Percentiles rank a stretch among this genome's conserved stretches.
These are phyloP conservation scores for Ceratobasidium sp. DNA, from an alignment of 1,284 basidiomycete species.

Conservation along the genomic window DNA sequence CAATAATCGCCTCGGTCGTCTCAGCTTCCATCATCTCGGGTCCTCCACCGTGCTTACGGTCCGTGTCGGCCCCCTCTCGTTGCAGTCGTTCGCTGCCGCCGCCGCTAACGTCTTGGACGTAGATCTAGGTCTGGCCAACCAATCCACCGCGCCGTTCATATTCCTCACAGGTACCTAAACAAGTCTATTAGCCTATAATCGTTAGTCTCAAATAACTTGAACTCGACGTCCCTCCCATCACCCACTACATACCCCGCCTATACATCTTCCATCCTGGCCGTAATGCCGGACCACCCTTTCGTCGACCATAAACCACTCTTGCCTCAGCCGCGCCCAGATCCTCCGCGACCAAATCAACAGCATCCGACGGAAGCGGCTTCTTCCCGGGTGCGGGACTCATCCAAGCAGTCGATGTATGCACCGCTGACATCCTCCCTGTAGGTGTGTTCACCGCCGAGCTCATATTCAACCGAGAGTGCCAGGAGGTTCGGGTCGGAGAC, in stretches of 20 bases:
- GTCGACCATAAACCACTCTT: slow-evolving; percentile 65
- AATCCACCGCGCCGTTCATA: slow-evolving; percentile 50
- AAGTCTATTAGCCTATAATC: too few relatives aligned
- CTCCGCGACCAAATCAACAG: slow-evolving; percentile 83
- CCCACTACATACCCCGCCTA: slow-evolving; percentile 66
- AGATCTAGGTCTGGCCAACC: slow-evolving; percentile 52
- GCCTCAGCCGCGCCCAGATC: slow-evolving; percentile 68
- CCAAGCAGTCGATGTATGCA: slow-evolving; percentile 11
- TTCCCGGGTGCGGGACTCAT: slow-evolving; percentile 6
- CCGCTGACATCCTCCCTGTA: background rate
- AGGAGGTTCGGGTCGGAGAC: slow-evolving; percentile 23
- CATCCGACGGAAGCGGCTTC: slow-evolving; percentile 72
- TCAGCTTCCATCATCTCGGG: slow-evolving; percentile 52
- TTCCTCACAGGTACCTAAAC: slow-evolving; percentile 49
- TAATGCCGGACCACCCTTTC: slow-evolving; percentile 68
- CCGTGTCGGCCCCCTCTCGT: slow-evolving; percentile 51
- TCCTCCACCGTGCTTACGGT: slow-evolving; percentile 54
- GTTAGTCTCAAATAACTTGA: slow-evolving; percentile 15
- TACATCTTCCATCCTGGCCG: slow-evolving; percentile 65
- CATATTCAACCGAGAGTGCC: background rate
- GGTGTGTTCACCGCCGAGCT: slow-evolving; percentile 23
- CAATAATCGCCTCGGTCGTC: slow-evolving; percentile 52
- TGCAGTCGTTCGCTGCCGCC: slow-evolving; percentile 51
- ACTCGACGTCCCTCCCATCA: slow-evolving; percentile 53
- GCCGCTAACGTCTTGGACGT: slow-evolving; percentile 54